Conservation (phyloP, 2,329 filamentous ascomycete species). For the Knufia fluminis region DNA sequence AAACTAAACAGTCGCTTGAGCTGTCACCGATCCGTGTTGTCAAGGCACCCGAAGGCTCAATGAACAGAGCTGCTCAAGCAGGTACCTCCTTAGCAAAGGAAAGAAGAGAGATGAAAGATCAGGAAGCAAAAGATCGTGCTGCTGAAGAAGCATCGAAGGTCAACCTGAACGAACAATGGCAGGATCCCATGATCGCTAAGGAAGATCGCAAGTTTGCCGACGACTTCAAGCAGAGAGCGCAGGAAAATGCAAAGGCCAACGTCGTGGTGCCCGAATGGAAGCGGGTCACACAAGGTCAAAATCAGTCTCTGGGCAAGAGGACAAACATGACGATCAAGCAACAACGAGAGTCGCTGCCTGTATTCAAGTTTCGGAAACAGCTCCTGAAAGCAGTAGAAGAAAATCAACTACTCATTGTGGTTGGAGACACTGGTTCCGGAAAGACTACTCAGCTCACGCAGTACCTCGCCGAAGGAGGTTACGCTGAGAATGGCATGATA, state of each 20-base stretch:
- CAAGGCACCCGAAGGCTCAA: conserved; percentile 94
- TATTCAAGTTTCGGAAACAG: conserved; percentile 78
- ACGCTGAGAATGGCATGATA: conserved; percentile 78
- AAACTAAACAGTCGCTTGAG: conserved; percentile 93
- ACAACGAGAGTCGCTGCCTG: conserved; percentile 79
- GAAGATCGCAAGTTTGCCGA: conserved; percentile 82
- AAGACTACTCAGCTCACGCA: conserved; percentile 98
- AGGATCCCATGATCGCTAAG: conserved; percentile 86
- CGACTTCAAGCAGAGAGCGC: conserved; percentile 64
- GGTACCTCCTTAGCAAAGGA: conserved; percentile 84
- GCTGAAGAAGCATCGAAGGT: conserved; percentile 68
- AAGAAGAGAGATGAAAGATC: conserved; percentile 75
- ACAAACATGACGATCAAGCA: conserved; percentile 91
- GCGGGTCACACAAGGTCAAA: conserved; percentile 66
- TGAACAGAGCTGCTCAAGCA: conserved; percentile 93
- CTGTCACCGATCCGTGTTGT: conserved; percentile 92
- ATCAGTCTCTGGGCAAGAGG: conserved; percentile 72
- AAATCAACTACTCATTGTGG: conserved; percentile 89
- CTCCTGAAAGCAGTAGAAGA: conserved; percentile 77
- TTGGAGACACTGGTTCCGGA: conserved; percentile 92
- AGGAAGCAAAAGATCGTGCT: conserved; percentile 70
- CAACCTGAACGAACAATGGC: conserved; percentile 84
- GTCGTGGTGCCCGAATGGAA: conserved; percentile 89
- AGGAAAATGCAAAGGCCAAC: conserved; percentile 44
- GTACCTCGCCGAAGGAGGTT: conserved; percentile 92